These are phyloP conservation scores for Lenwebbia sp. DNA, from an alignment of 345 rosid genomes.

Conservation along the genomic window DNA sequence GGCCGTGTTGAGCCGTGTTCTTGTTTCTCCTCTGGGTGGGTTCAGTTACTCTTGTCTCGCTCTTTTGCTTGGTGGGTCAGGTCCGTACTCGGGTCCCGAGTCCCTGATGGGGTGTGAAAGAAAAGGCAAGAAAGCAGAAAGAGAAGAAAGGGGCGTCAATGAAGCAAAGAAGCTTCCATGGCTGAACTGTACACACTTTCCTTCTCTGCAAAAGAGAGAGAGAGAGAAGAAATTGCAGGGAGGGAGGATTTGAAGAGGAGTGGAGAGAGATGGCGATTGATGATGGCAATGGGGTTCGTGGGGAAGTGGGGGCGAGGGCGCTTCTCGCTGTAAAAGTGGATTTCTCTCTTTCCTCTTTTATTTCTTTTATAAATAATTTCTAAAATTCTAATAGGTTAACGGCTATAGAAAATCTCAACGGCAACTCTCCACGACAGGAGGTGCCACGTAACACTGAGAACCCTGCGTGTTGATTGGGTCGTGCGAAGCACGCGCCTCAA, in stretches of 20 bases:
- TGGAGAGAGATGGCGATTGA: background rate
- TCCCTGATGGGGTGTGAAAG: background rate
- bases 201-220: background rate
- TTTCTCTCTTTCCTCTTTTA: background rate
- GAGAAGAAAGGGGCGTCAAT: constrained; percentile 3
- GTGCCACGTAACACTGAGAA: background rate
- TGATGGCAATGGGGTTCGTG: background rate
- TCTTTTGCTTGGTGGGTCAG: constrained; percentile 42
- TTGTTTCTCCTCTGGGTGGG: background rate
- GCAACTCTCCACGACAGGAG: background rate
- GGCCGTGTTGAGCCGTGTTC: background rate
- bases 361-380: background rate
- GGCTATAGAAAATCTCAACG: background rate
- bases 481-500: background rate
- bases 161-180: constrained; percentile 38
- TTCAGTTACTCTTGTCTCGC: background rate
- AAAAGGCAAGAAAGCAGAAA: background rate
- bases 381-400: background rate
- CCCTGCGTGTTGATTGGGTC: background rate
- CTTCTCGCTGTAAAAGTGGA: background rate
- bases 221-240: background rate
- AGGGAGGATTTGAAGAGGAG: background rate
- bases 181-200: background rate
- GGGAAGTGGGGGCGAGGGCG: background rate
- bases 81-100: background rate